phyloP scores from a whole-genome alignment of 1,284 basidiomycete genomes.

The Mycosarcoma maydis region DNA sequence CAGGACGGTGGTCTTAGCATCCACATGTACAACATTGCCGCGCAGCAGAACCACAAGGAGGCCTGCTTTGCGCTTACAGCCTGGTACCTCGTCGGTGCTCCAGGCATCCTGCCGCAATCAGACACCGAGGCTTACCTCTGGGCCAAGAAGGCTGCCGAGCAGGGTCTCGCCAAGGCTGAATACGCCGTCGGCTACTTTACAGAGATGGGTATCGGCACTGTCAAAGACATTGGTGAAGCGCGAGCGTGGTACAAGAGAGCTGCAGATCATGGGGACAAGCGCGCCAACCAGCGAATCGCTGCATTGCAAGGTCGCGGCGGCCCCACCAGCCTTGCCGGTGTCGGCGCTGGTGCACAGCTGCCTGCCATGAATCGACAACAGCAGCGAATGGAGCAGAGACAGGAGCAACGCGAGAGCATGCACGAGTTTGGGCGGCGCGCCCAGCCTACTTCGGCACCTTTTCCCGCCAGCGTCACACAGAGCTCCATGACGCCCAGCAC shows the following conservation, averaged over 20 bases:
- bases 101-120: slow-evolving; percentile 94
- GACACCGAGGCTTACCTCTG: slow-evolving; percentile 89
- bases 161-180: slow-evolving; percentile 68
- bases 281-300: slow-evolving; percentile 82
- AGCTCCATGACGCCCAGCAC: slow-evolving; percentile 47
- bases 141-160: slow-evolving; percentile 67
- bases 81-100: slow-evolving; percentile 98
- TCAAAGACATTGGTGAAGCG: slow-evolving; percentile 70
- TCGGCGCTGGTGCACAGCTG: slow-evolving; percentile 16
- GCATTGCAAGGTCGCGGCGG: slow-evolving; percentile 47
- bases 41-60: slow-evolving; percentile 94
- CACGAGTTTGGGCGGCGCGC: slow-evolving; percentile 45
- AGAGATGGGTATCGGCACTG: slow-evolving; percentile 72
- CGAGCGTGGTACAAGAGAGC: slow-evolving; percentile 87
- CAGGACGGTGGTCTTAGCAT: slow-evolving; percentile 95
- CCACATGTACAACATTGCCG: slow-evolving; percentile 84
- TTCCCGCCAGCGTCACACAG: slow-evolving; percentile 53
- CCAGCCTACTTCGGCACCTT: slow-evolving; percentile 63
- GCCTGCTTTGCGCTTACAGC: slow-evolving; percentile 97
- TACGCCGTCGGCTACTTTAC: slow-evolving; percentile 98
- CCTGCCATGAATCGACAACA: slow-evolving; percentile 37
- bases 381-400: slow-evolving; percentile 29
- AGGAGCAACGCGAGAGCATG: slow-evolving; percentile 50
- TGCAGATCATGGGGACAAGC: slow-evolving; percentile 92
- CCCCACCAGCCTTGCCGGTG: slow-evolving; percentile 31